These are phyloP conservation scores for Pseudozyma pruni DNA, from an alignment of 1,284 basidiomycete genomes.

Conservation along the genomic window DNA sequence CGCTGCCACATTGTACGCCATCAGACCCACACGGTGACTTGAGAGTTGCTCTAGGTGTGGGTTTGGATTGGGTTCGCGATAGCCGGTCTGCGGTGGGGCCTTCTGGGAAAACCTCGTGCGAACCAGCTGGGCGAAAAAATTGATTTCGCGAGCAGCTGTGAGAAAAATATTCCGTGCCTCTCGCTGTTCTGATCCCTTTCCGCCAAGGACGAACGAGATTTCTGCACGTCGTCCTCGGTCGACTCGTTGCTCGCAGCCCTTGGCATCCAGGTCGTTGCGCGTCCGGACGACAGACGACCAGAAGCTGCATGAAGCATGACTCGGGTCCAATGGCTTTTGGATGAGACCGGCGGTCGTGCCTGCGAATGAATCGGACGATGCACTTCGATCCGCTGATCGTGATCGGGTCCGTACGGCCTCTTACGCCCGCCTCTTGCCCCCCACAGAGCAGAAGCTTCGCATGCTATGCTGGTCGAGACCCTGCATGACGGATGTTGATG, in stretches of 20 bases:
- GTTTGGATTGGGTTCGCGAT: neutral
- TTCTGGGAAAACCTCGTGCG: slow-evolving; percentile 6
- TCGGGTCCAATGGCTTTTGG: neutral
- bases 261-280: slow-evolving; percentile 8
- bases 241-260: too few species aligned
- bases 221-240: too few species aligned
- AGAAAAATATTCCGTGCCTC: slow-evolving; percentile 7
- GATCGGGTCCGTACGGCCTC: neutral
- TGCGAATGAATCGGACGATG: neutral
- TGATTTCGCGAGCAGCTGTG: slow-evolving; percentile 3
- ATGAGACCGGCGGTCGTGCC: slow-evolving; percentile 3
- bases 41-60: neutral
- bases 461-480: too few species aligned
- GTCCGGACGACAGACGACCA: too few species aligned
- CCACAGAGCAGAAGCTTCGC: too few species aligned
- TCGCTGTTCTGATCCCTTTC: neutral
- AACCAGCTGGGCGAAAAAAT: neutral
- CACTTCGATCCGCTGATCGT: neutral
- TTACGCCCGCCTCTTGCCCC: too few species aligned
- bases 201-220: slow-evolving; percentile 1
- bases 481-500: too few species aligned
- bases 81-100: neutral
- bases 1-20: neutral
- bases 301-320: slow-evolving; percentile 1
- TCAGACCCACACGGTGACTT: neutral